Evolutionary conservation across 352 stramenopile species (phyloP).

Genomic region (Phytophthora pinifolia): DNA sequence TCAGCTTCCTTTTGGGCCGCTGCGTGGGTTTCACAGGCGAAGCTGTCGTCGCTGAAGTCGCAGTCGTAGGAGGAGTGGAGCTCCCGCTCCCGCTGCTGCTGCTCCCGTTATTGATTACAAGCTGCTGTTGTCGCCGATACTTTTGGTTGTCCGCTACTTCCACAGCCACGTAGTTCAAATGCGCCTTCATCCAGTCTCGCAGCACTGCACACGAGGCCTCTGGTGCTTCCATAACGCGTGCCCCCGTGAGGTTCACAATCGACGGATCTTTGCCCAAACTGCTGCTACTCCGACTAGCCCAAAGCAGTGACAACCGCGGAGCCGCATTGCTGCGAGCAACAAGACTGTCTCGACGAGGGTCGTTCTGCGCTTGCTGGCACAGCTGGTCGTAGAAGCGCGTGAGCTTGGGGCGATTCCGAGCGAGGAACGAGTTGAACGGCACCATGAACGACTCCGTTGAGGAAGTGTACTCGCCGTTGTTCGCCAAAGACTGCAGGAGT

Average conservation of each 20-base stretch:
- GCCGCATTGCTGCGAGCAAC: slow-evolving; percentile 55
- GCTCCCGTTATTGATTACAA: slow-evolving; percentile 31
- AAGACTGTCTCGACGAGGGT: slow-evolving; percentile 62
- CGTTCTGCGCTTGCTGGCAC: slow-evolving; percentile 64
- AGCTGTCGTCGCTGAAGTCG: slow-evolving; percentile 23
- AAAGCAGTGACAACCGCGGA: slow-evolving; percentile 71
- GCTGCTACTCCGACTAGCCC: slow-evolving; percentile 38
- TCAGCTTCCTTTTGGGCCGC: slow-evolving; percentile 50
- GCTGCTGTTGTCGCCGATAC: slow-evolving; percentile 45
- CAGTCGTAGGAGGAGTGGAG: slow-evolving; percentile 24
- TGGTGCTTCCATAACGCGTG: slow-evolving; percentile 32
- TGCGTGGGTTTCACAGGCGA: slow-evolving; percentile 24
- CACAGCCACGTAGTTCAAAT: slow-evolving; percentile 49
- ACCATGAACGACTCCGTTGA: slow-evolving; percentile 76
- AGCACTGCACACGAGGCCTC: slow-evolving; percentile 53
- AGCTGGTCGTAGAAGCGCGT: slow-evolving; percentile 78
- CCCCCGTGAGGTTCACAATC: slow-evolving; percentile 44
- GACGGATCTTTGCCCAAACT: slow-evolving; percentile 33
- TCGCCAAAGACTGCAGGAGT: slow-evolving; percentile 79
- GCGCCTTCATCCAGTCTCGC: slow-evolving; percentile 48
- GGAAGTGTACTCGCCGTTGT: slow-evolving; percentile 68
- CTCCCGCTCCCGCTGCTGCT: slow-evolving; percentile 29
- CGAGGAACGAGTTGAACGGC: slow-evolving; percentile 75
- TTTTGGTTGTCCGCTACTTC: slow-evolving; percentile 58
- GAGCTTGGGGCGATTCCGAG: slow-evolving; percentile 53